These are phyloP conservation scores for Calonectria naviculata DNA, from an alignment of 2,329 filamentous ascomycete genomes.

Conservation along the genomic window DNA sequence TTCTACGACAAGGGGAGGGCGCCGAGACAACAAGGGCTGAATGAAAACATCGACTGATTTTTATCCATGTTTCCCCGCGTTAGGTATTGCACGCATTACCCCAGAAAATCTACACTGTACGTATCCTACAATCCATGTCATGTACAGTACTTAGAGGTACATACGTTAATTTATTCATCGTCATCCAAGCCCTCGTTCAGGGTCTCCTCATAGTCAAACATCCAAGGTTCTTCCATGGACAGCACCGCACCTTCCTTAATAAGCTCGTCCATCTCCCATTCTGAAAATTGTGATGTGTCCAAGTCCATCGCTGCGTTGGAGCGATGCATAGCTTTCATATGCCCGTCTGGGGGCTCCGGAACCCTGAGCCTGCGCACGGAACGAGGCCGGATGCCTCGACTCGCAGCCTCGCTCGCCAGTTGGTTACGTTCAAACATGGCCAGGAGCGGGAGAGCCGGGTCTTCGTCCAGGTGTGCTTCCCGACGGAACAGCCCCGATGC, in stretches of 20 bases:
- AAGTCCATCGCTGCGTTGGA: slow-evolving; percentile 44
- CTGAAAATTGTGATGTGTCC: slow-evolving; percentile 34
- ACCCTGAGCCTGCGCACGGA: slow-evolving; percentile 40
- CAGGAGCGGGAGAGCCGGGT: slow-evolving; percentile 57
- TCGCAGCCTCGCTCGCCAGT: slow-evolving; percentile 50
- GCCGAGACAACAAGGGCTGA: not conserved
- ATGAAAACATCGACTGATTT: slow-evolving; percentile 8
- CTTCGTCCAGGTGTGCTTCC: slow-evolving; percentile 60
- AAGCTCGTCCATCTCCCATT: slow-evolving; percentile 33
- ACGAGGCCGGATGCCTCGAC: slow-evolving; percentile 34
- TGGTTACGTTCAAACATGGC: slow-evolving; percentile 57
- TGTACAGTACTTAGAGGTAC: not conserved
- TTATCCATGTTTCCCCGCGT: not conserved
- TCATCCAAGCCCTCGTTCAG: not conserved
- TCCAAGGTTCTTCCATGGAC: slow-evolving; percentile 47
- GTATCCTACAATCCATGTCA: slow-evolving; percentile 4
- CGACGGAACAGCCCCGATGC: slow-evolving; percentile 57
- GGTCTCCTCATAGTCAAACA: slow-evolving; percentile 47
- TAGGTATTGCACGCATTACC: not conserved
- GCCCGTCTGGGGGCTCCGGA: slow-evolving; percentile 21
- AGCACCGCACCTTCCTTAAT: slow-evolving; percentile 42
- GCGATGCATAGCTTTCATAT: slow-evolving; percentile 30
- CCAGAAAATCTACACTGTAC: not conserved
- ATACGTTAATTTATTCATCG: not conserved
- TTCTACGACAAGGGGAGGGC: not conserved